These are phyloP conservation scores for Scedosporium minutisporum DNA, from an alignment of 2,329 filamentous ascomycete species.

Conservation along the genomic window DNA sequence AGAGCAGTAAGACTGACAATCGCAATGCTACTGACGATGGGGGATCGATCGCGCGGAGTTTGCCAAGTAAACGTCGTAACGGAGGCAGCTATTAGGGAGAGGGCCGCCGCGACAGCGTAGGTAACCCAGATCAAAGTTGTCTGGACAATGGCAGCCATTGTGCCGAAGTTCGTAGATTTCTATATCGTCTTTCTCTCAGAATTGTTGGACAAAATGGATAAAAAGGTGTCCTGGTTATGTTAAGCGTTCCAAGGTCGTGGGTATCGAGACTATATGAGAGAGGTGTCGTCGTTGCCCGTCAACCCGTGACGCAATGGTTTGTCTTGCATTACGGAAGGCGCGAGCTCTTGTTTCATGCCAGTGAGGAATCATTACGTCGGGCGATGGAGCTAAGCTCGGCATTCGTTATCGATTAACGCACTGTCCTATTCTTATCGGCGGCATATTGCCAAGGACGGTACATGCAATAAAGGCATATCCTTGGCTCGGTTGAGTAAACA, in stretches of 20 bases:
- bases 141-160: slow-evolving; percentile 50
- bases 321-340: background rate
- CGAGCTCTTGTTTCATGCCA: background rate
- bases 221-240: background rate
- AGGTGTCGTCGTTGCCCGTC: background rate
- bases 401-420: too few relatives aligned
- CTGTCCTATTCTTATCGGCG: too few relatives aligned
- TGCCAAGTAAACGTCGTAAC: slow-evolving; percentile 92
- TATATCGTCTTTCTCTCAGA: background rate
- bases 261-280: background rate
- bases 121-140: slow-evolving; percentile 90
- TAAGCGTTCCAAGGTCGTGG: background rate
- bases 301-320: slow-evolving; percentile 5
- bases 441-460: too few relatives aligned
- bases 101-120: slow-evolving; percentile 71
- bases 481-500: too few relatives aligned
- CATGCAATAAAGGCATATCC: too few relatives aligned
- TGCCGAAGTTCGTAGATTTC: background rate
- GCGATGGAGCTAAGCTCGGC: too few relatives aligned
- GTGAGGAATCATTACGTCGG: too few relatives aligned
- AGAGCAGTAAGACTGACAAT: slow-evolving; percentile 80
- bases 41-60: slow-evolving; percentile 74
- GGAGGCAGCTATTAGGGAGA: slow-evolving; percentile 67
- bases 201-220: background rate
- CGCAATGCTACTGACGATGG: slow-evolving; percentile 71